Conservation (phyloP, 495 filamentous ascomycete genomes). For the Aspergillus asperescens region DNA sequence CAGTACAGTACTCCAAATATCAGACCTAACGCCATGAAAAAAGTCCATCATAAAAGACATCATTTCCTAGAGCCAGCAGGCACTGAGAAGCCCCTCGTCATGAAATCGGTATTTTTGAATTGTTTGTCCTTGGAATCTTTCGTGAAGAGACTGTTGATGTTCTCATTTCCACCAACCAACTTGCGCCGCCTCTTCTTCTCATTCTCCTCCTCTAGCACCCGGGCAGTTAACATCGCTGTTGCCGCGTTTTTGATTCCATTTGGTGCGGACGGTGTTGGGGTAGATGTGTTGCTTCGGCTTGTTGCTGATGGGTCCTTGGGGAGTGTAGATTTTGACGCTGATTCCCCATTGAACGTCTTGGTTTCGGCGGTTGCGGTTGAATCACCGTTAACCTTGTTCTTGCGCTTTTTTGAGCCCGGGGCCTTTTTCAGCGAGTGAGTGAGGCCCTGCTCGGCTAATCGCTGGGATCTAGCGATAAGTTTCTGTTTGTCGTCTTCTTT, state of each 20-base stretch:
- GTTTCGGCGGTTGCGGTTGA: slow-evolving; percentile 18
- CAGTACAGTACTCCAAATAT: slow-evolving; percentile 3
- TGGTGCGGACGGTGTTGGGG: slow-evolving; percentile 27
- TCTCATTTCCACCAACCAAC: slow-evolving; percentile 58
- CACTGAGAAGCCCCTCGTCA: slow-evolving; percentile 70
- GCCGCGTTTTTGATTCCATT: slow-evolving; percentile 77
- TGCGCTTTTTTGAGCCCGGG: slow-evolving; percentile 63
- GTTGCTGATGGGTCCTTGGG: slow-evolving; percentile 11
- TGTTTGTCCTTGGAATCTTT: slow-evolving; percentile 44
- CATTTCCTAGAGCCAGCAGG: slow-evolving; percentile 39
- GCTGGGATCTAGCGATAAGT: slow-evolving; percentile 57
- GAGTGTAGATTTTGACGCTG: not conserved
- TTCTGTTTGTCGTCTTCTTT: slow-evolving; percentile 64
- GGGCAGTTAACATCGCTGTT: slow-evolving; percentile 77
- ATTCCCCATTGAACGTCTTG: slow-evolving; percentile 14
- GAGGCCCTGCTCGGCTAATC: slow-evolving; percentile 62
- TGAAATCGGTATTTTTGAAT: slow-evolving; percentile 63
- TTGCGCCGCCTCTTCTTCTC: slow-evolving; percentile 76
- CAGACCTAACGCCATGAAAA: not conserved
- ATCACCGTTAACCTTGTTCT: slow-evolving; percentile 45
- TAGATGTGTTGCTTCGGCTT: slow-evolving; percentile 26
- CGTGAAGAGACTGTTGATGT: slow-evolving; percentile 64
- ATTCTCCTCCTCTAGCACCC: slow-evolving; percentile 79
- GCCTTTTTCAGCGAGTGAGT: slow-evolving; percentile 88
- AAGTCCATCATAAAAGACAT: slow-evolving; percentile 4